phyloP scores from a whole-genome alignment of 129 eudicot genomes.

The Chrysanthemum lavandulifolium region DNA sequence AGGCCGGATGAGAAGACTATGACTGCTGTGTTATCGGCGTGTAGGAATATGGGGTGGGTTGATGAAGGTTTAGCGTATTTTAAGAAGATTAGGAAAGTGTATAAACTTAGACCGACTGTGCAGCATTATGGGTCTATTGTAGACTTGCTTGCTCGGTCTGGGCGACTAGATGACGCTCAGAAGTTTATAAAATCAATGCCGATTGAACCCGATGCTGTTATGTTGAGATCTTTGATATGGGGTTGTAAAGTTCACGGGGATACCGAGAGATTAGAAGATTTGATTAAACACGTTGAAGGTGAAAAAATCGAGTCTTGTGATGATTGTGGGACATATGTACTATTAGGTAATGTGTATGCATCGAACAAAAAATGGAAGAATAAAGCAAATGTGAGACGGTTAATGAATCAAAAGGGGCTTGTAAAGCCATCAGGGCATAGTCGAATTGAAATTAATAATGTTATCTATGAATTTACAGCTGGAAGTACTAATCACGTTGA shows the following conservation, averaged over 20 bases:
- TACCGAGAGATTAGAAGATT: slow-evolving; percentile 32
- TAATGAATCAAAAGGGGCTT: slow-evolving; percentile 39
- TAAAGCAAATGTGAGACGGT: slow-evolving; percentile 33
- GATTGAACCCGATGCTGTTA: slow-evolving; percentile 39
- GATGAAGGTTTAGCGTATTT: slow-evolving; percentile 34
- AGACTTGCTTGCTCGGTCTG: slow-evolving; percentile 53
- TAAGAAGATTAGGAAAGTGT: slow-evolving; percentile 28
- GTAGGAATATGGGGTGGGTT: slow-evolving; percentile 50
- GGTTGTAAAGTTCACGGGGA: slow-evolving; percentile 53
- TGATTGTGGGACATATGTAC: slow-evolving; percentile 42
- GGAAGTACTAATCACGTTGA: slow-evolving; percentile 40
- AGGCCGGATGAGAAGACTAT: slow-evolving; percentile 50
- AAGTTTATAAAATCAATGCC: slow-evolving; percentile 46
- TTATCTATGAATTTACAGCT: slow-evolving; percentile 42
- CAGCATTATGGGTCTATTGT: slow-evolving; percentile 62
- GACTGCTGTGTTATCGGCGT: slow-evolving; percentile 46
- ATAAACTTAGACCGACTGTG: slow-evolving; percentile 42
- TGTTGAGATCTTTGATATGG: slow-evolving; percentile 52
- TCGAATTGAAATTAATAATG: slow-evolving; percentile 35
- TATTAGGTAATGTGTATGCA: slow-evolving; percentile 44
- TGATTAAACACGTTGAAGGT: slow-evolving; percentile 34
- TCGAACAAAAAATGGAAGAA: slow-evolving; percentile 49
- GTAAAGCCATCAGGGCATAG: slow-evolving; percentile 46
- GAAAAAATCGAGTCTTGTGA: slow-evolving; percentile 25
- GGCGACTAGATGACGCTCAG: slow-evolving; percentile 51